These are phyloP conservation scores for Solanum verrucosum DNA, from an alignment of 257 asterid genomes.

Conservation along the genomic window DNA sequence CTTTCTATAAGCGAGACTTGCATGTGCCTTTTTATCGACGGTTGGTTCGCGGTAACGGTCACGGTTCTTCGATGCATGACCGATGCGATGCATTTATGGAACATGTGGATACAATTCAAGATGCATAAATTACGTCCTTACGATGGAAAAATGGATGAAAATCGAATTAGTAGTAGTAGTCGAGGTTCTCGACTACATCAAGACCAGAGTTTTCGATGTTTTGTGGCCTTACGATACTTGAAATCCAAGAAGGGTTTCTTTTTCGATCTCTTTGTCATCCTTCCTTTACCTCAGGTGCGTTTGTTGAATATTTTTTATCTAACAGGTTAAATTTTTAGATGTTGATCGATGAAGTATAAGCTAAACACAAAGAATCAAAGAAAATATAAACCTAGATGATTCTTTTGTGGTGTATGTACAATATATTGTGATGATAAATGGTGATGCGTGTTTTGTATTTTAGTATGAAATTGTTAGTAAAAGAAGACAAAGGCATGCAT, in stretches of 20 bases:
- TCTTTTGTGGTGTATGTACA: background rate
- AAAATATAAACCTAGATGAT: background rate
- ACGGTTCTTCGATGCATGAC: constrained; percentile 85
- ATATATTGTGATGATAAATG: constrained; percentile 8
- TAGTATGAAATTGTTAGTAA: background rate
- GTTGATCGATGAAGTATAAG: background rate
- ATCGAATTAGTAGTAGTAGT: background rate
- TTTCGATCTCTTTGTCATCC: constrained; percentile 79
- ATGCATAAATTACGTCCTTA: constrained; percentile 23
- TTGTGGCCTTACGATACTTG: constrained; percentile 34
- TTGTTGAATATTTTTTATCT: background rate
- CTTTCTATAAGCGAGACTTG: constrained; percentile 68
- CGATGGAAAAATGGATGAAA: background rate
- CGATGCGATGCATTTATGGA: constrained; percentile 72
- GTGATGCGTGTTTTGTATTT: constrained; percentile 16
- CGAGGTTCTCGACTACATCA: background rate
- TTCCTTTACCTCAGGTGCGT: constrained; percentile 82
- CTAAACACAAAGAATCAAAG: background rate
- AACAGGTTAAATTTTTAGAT: background rate
- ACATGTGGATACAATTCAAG: constrained; percentile 80
- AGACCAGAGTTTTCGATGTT: constrained; percentile 1
- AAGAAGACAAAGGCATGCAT: constrained; percentile 32
- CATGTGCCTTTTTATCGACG: constrained; percentile 84
- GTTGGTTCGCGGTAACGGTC: constrained; percentile 80
- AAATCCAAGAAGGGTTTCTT: constrained; percentile 54